phyloP scores from a whole-genome alignment of 306 rosid species.

The Alnus glutinosa region DNA sequence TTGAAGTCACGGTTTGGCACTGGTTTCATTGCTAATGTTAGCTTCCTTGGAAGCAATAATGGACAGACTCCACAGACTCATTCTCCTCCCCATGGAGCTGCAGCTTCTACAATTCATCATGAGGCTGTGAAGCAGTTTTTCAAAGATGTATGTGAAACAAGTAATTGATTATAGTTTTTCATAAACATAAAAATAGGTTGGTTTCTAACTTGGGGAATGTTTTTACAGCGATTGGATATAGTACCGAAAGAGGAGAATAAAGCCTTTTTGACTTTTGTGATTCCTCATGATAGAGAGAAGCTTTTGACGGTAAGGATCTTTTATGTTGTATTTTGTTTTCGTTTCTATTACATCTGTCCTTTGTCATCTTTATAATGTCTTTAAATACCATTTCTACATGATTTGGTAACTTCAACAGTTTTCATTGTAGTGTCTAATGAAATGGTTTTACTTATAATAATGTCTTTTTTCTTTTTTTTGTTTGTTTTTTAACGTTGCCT shows the following conservation, averaged over 20 bases:
- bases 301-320: conserved; percentile 46
- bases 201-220: conserved; percentile 35
- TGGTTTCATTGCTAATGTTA: conserved; percentile 70
- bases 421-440: no score
- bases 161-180: conserved; percentile 19
- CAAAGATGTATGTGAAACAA: conserved; percentile 55
- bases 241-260: conserved; percentile 73
- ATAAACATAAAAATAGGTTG: background rate
- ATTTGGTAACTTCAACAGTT: no score
- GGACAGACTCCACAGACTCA: conserved; percentile 30
- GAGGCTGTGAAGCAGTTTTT: conserved; percentile 77
- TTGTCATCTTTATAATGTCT: background rate
- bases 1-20: conserved; percentile 83
- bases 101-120: conserved; percentile 30
- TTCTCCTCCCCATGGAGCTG: conserved; percentile 37
- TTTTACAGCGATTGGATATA: conserved; percentile 68
- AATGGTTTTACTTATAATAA: no score
- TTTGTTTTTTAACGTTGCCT: no score
- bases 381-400: background rate
- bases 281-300: conserved; percentile 76
- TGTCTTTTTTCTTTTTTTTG: no score
- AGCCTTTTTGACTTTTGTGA: conserved; percentile 61
- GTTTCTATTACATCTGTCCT: background rate
- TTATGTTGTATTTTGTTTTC: background rate
- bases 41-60: conserved; percentile 45